Evolutionary conservation across 306 rosid genomes (phyloP), one percentile per base, ranked within the genome.

Genomic region (Citrullus mucosospermus): DNA sequence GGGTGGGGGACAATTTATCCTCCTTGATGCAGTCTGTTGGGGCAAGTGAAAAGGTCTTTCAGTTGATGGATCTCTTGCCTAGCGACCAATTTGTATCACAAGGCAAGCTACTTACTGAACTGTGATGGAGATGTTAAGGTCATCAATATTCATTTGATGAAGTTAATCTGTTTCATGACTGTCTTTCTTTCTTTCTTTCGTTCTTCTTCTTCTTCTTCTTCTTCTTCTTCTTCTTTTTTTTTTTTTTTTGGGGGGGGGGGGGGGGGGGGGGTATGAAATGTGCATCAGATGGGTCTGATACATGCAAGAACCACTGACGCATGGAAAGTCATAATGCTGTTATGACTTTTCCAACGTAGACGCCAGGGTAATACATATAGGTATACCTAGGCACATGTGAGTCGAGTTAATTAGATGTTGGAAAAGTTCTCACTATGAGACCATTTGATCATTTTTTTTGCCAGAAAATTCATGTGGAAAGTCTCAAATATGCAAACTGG

Each of bases 21-120:
- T 84, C 87, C 80, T 87, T 95, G 88, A 95, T 95, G 97, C 97
- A 95, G 79, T 95, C 98, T 63, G 92, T 95, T 75, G 98, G 98
- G 77, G 98, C 98, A 56, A 92, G 97, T 81, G 98, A 95, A 85
- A 95, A 95, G 82, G 98, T 95, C 69, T 95, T 95, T 84, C 90
- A 88, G 78, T 83, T 95, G 81, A 92, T 95, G 97, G 97, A 95
- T 84, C 97, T 95, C 82, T 83, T 80, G 41, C 91, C 97, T 46
- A 91, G 97, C 82, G 86, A 85, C 86, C 97, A 92, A 89, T 95
- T 92, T 78, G 57, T 25, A 50, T 72, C 89, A 79, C 83, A 77
- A 86, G 98, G 98, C 86, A 89, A 92, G 95, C 60, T 53, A 75
- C 82, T 81, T 58, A 53, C 41, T 28, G 76, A 76, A 71, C 62